Evolutionary conservation across 768 basidiomycete species (phyloP).

Genomic region (Amanita muscaria): DNA sequence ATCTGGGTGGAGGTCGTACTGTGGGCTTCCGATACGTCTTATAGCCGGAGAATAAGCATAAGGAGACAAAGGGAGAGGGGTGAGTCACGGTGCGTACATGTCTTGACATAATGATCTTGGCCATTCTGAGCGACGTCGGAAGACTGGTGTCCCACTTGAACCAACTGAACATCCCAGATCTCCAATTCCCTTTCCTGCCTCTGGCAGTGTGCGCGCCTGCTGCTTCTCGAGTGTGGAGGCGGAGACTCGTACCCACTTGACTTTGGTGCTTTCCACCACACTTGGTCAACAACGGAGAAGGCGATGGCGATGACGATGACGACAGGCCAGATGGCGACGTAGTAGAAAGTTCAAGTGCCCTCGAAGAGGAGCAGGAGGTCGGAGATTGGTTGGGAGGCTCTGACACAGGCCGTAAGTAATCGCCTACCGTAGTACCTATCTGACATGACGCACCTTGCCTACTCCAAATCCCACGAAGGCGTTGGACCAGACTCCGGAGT

Average conservation of each 20-base stretch:
- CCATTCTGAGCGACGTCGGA: slow-evolving; percentile 17
- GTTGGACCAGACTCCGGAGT: too few relatives aligned
- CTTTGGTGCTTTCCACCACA: slow-evolving; percentile 13
- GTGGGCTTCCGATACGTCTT: slow-evolving; percentile 7
- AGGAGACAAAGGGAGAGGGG: not conserved
- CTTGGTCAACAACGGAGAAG: slow-evolving; percentile 15
- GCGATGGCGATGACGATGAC: slow-evolving; percentile 10
- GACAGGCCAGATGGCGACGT: too few relatives aligned
- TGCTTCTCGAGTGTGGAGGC: slow-evolving; percentile 15
- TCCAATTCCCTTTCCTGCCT: slow-evolving; percentile 4
- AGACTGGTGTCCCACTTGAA: slow-evolving; percentile 9
- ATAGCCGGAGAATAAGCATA: not conserved
- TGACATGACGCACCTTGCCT: too few relatives aligned
- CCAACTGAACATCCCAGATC: slow-evolving; percentile 4
- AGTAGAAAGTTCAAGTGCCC: too few relatives aligned
- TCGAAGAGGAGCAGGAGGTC: too few relatives aligned
- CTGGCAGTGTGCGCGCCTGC: slow-evolving; percentile 11
- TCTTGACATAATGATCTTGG: slow-evolving; percentile 32
- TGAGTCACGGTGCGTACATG: slow-evolving; percentile 22
- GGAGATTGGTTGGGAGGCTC: too few relatives aligned
- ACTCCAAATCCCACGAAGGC: too few relatives aligned
- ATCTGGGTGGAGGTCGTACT: slow-evolving; percentile 1
- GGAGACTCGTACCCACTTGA: slow-evolving; percentile 4
- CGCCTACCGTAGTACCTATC: too few relatives aligned
- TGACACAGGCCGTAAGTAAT: too few relatives aligned